These are phyloP conservation scores for Noccaea bulbosa DNA, from an alignment of 345 rosid species.

Conservation along the genomic window DNA sequence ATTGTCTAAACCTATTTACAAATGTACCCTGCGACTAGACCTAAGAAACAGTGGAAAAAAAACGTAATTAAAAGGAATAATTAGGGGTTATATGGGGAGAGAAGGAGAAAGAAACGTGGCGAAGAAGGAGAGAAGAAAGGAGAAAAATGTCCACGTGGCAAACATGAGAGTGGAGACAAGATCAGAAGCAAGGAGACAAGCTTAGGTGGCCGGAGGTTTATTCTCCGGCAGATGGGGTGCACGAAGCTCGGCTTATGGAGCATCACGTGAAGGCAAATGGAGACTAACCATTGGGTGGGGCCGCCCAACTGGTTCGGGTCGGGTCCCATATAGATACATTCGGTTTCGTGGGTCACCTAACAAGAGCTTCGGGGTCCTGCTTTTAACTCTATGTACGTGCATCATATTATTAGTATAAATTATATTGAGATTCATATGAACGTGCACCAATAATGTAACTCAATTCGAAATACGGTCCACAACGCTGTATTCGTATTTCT, in stretches of 20 bases:
- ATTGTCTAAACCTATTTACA: conserved; percentile 1
- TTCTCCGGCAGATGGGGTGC: conserved; percentile 41
- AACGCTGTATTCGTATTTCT: conserved; percentile 27
- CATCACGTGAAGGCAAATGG: conserved; percentile 34
- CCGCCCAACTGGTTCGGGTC: conserved; percentile 12
- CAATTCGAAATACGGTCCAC: conserved; percentile 39
- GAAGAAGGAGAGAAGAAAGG: conserved; percentile 41
- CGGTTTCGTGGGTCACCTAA: conserved; percentile 28
- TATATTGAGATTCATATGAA: conserved; percentile 16
- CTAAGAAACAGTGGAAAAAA: background rate
- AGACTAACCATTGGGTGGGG: conserved; percentile 5
- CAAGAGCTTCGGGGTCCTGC: conserved; percentile 20
- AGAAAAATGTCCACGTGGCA: conserved; percentile 35
- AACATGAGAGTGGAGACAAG: conserved; percentile 28
- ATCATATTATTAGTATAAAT: conserved; percentile 1
- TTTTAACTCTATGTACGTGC: conserved; percentile 33
- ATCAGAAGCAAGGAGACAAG: conserved; percentile 37
- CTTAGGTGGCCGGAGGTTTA: conserved; percentile 41
- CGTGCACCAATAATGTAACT: conserved; percentile 43
- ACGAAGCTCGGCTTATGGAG: conserved; percentile 33
- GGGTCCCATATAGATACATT: conserved; percentile 33
- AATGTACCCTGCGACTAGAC: background rate
- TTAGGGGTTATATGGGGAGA: conserved; percentile 15
- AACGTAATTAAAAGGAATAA: background rate
- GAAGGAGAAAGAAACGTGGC: conserved; percentile 10